A percentile compares a stretch with the other conserved stretches of the same genome.
phyloP scores from a whole-genome alignment of 2,329 filamentous ascomycete genomes.

The Colletotrichum karsti region DNA sequence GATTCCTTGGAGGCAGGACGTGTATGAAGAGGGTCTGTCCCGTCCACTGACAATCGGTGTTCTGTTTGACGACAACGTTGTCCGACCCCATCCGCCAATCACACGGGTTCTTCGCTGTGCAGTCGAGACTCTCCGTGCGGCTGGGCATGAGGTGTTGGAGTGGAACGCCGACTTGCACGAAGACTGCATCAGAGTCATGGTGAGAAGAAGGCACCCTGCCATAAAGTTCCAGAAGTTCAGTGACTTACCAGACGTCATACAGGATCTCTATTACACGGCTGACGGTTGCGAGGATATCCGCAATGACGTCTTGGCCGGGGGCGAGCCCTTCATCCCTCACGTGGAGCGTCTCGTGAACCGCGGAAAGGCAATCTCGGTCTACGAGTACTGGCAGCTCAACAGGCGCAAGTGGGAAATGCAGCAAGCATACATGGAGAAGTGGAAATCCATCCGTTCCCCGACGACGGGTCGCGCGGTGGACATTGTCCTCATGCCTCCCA shows the following conservation, averaged over 20 bases:
- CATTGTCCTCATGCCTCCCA: constrained; percentile 64
- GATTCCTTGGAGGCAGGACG: constrained; percentile 59
- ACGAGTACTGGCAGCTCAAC: constrained; percentile 75
- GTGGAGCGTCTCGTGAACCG: constrained; percentile 65
- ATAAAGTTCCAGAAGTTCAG: too few relatives aligned
- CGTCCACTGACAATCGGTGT: constrained; percentile 58
- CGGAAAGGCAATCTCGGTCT: constrained; percentile 64
- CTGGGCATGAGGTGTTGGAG: constrained; percentile 62
- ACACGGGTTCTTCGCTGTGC: constrained; percentile 51
- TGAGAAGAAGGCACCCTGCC: constrained; percentile 32
- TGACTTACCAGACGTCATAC: not conserved
- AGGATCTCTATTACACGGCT: constrained; percentile 68
- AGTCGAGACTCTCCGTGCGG: constrained; percentile 44
- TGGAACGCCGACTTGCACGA: constrained; percentile 62
- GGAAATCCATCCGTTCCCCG: constrained; percentile 55
- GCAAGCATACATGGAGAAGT: constrained; percentile 59
- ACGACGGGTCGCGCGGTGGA: constrained; percentile 58
- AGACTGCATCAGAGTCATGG: constrained; percentile 65
- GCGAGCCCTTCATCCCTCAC: constrained; percentile 67
- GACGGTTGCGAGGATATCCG: constrained; percentile 72
- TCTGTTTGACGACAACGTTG: constrained; percentile 60
- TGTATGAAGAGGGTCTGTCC: constrained; percentile 48
- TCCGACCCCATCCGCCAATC: constrained; percentile 63
- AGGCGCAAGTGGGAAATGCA: constrained; percentile 58
- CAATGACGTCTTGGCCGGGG: constrained; percentile 58